phyloP scores from a whole-genome alignment of 805 yeast species.

The Starmerella cellae region DNA sequence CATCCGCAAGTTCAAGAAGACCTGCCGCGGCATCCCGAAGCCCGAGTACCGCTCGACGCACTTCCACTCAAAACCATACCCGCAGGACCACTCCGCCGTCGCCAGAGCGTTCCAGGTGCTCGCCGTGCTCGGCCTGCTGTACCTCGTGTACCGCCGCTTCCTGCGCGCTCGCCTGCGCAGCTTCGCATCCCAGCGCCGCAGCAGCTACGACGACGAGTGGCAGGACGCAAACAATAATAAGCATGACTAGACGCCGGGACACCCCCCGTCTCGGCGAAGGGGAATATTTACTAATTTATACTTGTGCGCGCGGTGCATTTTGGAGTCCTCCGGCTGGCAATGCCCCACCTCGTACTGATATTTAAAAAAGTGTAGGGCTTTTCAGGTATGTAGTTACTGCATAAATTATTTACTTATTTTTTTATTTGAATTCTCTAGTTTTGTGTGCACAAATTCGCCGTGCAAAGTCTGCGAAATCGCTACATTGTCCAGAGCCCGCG shows the following conservation, averaged over 20 bases:
- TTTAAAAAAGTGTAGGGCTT: no score
- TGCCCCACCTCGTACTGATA: no score
- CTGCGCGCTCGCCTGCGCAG: slow-evolving; percentile 3
- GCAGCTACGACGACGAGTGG: background rate
- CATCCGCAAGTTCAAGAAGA: slow-evolving; percentile 7
- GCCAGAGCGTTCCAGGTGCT: background rate
- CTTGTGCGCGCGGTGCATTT: no score
- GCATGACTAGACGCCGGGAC: background rate
- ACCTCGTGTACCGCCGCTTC: slow-evolving; percentile 4
- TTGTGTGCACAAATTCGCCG: no score
- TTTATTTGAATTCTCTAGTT: no score
- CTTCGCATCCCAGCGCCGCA: background rate
- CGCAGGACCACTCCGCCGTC: background rate
- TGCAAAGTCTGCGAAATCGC: no score
- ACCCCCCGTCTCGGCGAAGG: background rate
- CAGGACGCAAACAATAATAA: background rate
- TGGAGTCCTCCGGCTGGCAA: no score
- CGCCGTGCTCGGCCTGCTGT: background rate
- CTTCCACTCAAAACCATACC: slow-evolving; percentile 5
- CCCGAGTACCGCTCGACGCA: slow-evolving; percentile 8
- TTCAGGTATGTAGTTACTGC: no score
- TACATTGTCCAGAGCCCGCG: no score
- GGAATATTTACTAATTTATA: no score
- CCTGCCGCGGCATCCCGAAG: slow-evolving; percentile 2
- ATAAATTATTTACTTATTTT: no score